These are phyloP conservation scores for Euryodendron excelsum DNA, from an alignment of 148 eudicot species.

Conservation along the genomic window DNA sequence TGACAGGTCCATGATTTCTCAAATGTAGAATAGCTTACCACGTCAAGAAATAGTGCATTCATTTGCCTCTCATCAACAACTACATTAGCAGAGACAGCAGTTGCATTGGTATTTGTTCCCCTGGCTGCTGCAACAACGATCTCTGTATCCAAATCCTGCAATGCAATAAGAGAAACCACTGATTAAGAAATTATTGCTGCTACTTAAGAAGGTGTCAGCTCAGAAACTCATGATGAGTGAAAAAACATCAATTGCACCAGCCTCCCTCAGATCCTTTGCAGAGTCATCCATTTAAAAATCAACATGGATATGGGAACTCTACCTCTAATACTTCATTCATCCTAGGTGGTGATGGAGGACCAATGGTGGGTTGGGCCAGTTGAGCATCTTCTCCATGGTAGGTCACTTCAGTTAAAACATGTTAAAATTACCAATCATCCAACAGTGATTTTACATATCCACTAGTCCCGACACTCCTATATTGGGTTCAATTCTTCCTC, in stretches of 20 bases:
- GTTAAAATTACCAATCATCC: not conserved
- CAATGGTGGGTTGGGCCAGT: not conserved
- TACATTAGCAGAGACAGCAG: slow-evolving; percentile 83
- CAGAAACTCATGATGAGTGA: not conserved
- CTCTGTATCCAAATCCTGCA: slow-evolving; percentile 89
- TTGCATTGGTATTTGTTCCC: slow-evolving; percentile 56
- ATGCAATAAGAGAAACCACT: slow-evolving; percentile 10
- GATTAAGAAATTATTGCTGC: not conserved
- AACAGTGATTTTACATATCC: not conserved
- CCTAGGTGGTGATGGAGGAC: not conserved
- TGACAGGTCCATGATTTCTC: not conserved
- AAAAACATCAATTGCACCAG: not conserved
- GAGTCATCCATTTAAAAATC: not conserved
- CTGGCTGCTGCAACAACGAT: slow-evolving; percentile 85
- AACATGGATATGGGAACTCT: not conserved
- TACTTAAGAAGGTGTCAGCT: not conserved
- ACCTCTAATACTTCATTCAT: not conserved
- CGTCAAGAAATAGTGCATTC: slow-evolving; percentile 91
- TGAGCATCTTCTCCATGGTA: not conserved
- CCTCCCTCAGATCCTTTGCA: not conserved
- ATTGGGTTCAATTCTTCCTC: not conserved
- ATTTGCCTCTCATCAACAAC: slow-evolving; percentile 90
- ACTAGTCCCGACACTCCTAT: not conserved
- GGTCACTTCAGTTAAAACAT: not conserved
- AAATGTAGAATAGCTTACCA: slow-evolving; percentile 45